Conservation (phyloP, 768 basidiomycete species). For the Phaeotremella skinneri region DNA sequence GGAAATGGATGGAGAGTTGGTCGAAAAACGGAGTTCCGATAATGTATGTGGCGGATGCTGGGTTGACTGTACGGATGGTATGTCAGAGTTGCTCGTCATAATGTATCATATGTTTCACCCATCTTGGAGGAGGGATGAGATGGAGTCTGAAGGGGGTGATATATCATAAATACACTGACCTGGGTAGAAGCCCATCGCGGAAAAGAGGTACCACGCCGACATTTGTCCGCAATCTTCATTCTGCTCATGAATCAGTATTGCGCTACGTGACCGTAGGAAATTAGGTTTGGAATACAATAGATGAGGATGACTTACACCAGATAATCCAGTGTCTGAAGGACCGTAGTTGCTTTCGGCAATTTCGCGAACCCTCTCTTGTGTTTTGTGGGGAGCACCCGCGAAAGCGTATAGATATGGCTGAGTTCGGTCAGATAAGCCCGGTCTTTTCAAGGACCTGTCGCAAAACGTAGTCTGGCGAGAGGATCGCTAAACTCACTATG, state of each 20-base stretch:
- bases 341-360: slow-evolving; percentile 68
- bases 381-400: slow-evolving; percentile 67
- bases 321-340: slow-evolving; percentile 65
- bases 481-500: slow-evolving; percentile 53
- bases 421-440: not conserved
- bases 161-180: slow-evolving; percentile 24
- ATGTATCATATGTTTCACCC: no score
- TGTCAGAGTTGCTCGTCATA: no score
- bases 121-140: no score
- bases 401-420: slow-evolving; percentile 72
- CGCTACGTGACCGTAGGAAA: no score
- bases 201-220: slow-evolving; percentile 85
- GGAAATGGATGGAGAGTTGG: slow-evolving; percentile 60
- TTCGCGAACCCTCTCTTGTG: slow-evolving; percentile 68
- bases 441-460: not conserved
- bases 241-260: slow-evolving; percentile 50
- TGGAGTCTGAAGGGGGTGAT: not conserved
- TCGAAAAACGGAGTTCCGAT: slow-evolving; percentile 67
- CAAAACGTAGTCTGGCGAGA: not conserved
- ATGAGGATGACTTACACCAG: slow-evolving; percentile 59
- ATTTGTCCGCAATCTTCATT: slow-evolving; percentile 90
- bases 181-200: slow-evolving; percentile 77
- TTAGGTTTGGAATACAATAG: not conserved
- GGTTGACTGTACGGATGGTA: slow-evolving; percentile 60
- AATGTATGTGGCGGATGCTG: slow-evolving; percentile 70